Conservation (phyloP, 1,139 yeast species). For the Debaryomyces nepalensis region DNA sequence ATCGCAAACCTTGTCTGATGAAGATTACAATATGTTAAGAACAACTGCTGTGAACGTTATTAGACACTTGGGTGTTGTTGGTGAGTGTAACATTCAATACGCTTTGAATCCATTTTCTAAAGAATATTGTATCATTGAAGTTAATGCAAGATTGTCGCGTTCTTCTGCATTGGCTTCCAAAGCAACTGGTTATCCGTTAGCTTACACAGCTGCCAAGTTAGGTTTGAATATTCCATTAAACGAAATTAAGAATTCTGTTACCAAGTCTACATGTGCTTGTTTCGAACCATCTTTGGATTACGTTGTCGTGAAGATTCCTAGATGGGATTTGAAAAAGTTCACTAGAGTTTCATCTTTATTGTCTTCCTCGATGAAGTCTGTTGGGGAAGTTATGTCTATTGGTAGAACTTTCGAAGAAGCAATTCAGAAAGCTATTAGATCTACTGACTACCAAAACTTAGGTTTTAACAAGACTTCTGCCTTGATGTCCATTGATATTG, state of each 20-base stretch:
- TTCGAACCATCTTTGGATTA: constrained; percentile 98
- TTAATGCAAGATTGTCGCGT: constrained; percentile 95
- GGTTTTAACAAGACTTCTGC: constrained; percentile 93
- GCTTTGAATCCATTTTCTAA: constrained; percentile 93
- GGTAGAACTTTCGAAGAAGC: constrained; percentile 99
- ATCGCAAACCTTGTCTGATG: constrained; percentile 95
- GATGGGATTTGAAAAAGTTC: constrained; percentile 98
- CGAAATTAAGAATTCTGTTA: constrained; percentile 91
- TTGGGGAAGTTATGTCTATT: constrained; percentile 98
- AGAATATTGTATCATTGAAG: constrained; percentile 97
- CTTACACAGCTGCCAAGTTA: constrained; percentile 96
- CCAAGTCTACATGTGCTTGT: constrained; percentile 94
- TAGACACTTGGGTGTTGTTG: constrained; percentile 97
- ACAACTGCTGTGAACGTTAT: constrained; percentile 97
- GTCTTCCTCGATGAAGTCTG: constrained; percentile 96
- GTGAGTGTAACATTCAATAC: constrained; percentile 98
- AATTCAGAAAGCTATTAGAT: constrained; percentile 95
- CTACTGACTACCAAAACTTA: constrained; percentile 91
- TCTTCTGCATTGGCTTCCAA: constrained; percentile 98
- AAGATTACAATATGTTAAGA: constrained; percentile 97
- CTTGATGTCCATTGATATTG: constrained; percentile 87
- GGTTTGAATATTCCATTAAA: constrained; percentile 93
- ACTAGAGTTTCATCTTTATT: constrained; percentile 87
- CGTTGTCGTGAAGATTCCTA: constrained; percentile 96
- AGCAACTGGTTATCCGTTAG: constrained; percentile 98